phyloP scores from a whole-genome alignment of 163 green algal genomes.

The Trebouxia gelatinosa region DNA sequence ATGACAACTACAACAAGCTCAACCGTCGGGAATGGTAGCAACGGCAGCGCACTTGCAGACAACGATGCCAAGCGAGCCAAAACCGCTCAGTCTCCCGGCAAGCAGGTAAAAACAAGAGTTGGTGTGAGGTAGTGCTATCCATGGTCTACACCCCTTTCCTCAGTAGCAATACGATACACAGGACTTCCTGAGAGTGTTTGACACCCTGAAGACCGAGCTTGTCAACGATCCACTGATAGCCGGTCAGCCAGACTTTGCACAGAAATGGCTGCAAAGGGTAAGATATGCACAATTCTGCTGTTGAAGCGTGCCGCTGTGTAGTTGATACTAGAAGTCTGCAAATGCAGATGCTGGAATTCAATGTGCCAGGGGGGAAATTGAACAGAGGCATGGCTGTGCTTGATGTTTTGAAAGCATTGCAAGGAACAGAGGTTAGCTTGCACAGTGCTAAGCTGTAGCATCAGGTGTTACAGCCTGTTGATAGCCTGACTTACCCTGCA shows the following conservation, averaged over 20 bases:
- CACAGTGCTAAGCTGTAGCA: not conserved
- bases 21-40: no score
- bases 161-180: conserved; percentile 39
- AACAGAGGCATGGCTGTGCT: conserved; percentile 97
- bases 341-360: conserved; percentile 90
- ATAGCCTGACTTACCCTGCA: conserved; percentile 7
- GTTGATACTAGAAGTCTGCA: not conserved
- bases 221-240: conserved; percentile 65
- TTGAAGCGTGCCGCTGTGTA: not conserved
- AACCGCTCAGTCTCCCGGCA: not conserved
- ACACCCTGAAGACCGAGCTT: conserved; percentile 73
- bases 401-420: conserved; percentile 64
- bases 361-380: conserved; percentile 92
- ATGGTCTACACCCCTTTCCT: not conserved
- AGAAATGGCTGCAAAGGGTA: conserved; percentile 74
- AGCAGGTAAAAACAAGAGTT: no score
- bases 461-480: not conserved
- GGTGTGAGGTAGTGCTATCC: no score
- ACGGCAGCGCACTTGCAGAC: no score
- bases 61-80: conserved; percentile 3
- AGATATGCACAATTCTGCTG: not conserved
- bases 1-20: not conserved
- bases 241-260: conserved; percentile 61
- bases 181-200: conserved; percentile 81
- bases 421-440: not conserved